These are phyloP conservation scores for Chalciporus pseudorubinellus DNA, from an alignment of 768 basidiomycete genomes.

Conservation along the genomic window DNA sequence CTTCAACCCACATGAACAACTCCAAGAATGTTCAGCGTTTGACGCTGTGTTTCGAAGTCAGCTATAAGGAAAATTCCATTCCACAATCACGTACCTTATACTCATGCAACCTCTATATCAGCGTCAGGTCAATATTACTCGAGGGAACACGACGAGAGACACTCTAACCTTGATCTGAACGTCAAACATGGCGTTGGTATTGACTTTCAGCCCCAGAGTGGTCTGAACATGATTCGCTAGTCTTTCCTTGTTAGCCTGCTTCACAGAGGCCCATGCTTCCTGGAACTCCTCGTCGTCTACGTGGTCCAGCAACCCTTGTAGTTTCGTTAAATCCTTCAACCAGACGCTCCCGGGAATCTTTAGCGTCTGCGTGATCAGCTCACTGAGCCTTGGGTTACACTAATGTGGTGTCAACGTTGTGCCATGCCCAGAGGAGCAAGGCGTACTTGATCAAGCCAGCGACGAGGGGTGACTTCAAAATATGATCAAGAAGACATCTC, in stretches of 20 bases:
- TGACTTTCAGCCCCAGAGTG: slow-evolving; percentile 67
- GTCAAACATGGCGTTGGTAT: slow-evolving; percentile 81
- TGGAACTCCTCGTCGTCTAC: slow-evolving; percentile 75
- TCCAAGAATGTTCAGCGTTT: slow-evolving; percentile 91
- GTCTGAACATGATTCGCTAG: slow-evolving; percentile 73
- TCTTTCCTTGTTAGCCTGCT: slow-evolving; percentile 88
- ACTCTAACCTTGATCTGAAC: slow-evolving; percentile 77
- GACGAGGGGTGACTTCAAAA: slow-evolving; percentile 77
- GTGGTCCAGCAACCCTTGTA: slow-evolving; percentile 73
- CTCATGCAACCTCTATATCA: slow-evolving; percentile 78
- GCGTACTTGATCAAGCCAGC: slow-evolving; percentile 80
- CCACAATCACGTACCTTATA: slow-evolving; percentile 58
- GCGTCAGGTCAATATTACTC: slow-evolving; percentile 1
- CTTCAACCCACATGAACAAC: slow-evolving; percentile 68
- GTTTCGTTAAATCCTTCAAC: slow-evolving; percentile 79
- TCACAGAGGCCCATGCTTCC: slow-evolving; percentile 78
- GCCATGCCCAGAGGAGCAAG: not conserved
- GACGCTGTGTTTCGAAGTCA: slow-evolving; percentile 51
- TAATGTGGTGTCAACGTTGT: slow-evolving; percentile 8
- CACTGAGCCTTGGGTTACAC: slow-evolving; percentile 88
- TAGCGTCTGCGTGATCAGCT: slow-evolving; percentile 81
- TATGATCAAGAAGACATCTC: not conserved
- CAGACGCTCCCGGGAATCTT: slow-evolving; percentile 71
- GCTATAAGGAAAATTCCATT: not conserved
- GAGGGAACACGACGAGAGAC: not conserved